Percentiles rank a stretch among this genome's conserved stretches.
phyloP scores from a whole-genome alignment of 1,284 basidiomycete genomes.

The Microbotryomycetes sp. region DNA sequence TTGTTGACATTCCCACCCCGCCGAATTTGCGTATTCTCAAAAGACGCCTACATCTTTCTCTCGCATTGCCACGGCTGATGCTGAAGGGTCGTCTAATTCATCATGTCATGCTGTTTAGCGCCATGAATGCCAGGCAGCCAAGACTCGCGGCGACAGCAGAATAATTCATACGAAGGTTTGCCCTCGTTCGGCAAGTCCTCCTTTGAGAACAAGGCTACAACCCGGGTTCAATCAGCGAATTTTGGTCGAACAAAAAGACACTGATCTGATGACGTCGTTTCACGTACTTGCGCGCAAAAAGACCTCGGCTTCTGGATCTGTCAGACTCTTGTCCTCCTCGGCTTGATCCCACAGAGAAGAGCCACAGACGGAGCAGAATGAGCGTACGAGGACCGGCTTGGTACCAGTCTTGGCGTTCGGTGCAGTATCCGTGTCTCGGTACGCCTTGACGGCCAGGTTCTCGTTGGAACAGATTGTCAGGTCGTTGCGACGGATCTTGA shows the following conservation, averaged over 20 bases:
- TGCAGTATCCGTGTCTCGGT: neutral
- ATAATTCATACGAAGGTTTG: neutral
- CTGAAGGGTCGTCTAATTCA: no score
- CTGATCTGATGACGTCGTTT: no score
- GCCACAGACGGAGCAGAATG: neutral
- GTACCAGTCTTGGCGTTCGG: neutral
- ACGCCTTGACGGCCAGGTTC: neutral
- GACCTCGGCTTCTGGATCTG: neutral
- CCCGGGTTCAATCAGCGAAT: neutral
- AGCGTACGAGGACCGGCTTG: neutral
- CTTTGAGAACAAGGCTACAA: neutral
- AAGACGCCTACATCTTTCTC: no score
- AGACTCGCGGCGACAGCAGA: neutral
- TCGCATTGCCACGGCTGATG: no score
- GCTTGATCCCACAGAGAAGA: neutral
- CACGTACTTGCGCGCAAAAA: neutral
- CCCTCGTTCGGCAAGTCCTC: neutral
- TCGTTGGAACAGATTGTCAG: neutral
- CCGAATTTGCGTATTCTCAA: no score
- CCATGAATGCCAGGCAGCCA: neutral
- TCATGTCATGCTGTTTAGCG: neutral
- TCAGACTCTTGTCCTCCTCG: neutral
- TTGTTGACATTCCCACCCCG: no score
- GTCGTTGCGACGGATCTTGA: neutral
- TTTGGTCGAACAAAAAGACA: no score